Base-by-base conservation (phyloP, 148 eudicot genomes). In the Fallopia convolvulus region DNA sequence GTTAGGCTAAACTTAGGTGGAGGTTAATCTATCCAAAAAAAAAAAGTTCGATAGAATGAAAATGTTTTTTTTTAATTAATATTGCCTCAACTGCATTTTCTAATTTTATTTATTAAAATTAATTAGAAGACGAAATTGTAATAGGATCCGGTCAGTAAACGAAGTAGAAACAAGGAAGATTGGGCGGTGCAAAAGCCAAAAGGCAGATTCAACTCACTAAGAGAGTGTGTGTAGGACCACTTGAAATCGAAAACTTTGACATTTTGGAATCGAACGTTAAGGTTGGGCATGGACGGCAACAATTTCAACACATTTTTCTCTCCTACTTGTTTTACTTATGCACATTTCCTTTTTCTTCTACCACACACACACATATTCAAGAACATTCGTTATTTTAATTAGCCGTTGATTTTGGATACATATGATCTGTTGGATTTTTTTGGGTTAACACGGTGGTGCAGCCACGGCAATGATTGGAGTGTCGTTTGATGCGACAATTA, bases 311-410 rank as follows among this genome's bases (percentile, higher is more conserved):
- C 65, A 58, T 58, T 58, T 18, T 58, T 58, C 61, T 55, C 26
- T 55, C 61, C 70, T 63, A 30, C 70, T 23, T 63, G 5, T 63
- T 63, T 63, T 63, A 63, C 70, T 63, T 63, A 32, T 63, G 18
- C 66, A 58, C 32, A 58, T 52, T 52, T 52, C 56, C 17, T 52
- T 52, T 52, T 49, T 1, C 6, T 26, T 26, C 30, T 26, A 0
- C 30, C 30, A 26, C 30, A 26, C 30, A 26, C 30, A 26, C 1
- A 26, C 17, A 6, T 1, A 55, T 10, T 55, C 26, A 18, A n/a
- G 26, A 55, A 55, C 61, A 55, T 55, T 55, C 61, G 20, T 55
- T 20, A 55, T 55, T 2, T 20, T 55, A 55, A n/a, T 6, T 55
- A 55, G 61, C 61, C 61, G 61, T 55, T 55, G 10, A 20, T 36